phyloP scores from a whole-genome alignment of 768 basidiomycete genomes.

The Agaricus subrufescens region DNA sequence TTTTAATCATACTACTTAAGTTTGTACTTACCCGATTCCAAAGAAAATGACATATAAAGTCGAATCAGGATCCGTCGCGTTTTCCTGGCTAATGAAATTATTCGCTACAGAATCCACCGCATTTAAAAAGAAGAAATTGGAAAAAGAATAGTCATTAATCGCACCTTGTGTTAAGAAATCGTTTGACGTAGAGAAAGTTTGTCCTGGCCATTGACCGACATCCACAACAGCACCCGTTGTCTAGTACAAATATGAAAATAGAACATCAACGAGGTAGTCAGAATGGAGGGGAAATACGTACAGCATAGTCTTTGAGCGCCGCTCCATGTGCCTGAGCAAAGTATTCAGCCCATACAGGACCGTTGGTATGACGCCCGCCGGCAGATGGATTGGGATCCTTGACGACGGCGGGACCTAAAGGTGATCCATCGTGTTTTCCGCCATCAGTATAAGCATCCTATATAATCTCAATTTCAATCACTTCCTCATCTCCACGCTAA shows the following conservation, averaged over 20 bases:
- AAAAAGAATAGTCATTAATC: not conserved
- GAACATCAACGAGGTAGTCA: not conserved
- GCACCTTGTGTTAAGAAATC: slow-evolving; percentile 25
- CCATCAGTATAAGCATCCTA: slow-evolving; percentile 41
- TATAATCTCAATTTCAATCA: not conserved
- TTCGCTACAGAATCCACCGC: slow-evolving; percentile 13
- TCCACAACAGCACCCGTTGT: slow-evolving; percentile 24
- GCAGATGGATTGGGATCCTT: slow-evolving; percentile 39
- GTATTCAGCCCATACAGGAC: slow-evolving; percentile 45
- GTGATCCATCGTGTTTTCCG: slow-evolving; percentile 41
- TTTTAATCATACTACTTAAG: not conserved
- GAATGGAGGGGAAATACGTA: slow-evolving; percentile 17
- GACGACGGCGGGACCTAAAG: slow-evolving; percentile 35
- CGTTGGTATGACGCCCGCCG: slow-evolving; percentile 48
- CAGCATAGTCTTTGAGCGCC: slow-evolving; percentile 46
- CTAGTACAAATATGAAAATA: slow-evolving; percentile 6
- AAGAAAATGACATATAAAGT: slow-evolving; percentile 51
- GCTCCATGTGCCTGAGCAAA: slow-evolving; percentile 36
- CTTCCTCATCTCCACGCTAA: not conserved
- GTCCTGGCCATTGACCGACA: slow-evolving; percentile 17
- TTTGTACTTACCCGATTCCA: slow-evolving; percentile 41
- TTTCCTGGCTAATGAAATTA: slow-evolving; percentile 15
- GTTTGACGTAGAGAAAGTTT: not conserved
- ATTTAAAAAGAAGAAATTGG: not conserved
- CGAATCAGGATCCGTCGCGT: slow-evolving; percentile 29